A percentile compares a stretch with the other conserved stretches of the same genome.
Evolutionary conservation across 129 eudicot species (phyloP).

Genomic region (Tagetes patula): DNA sequence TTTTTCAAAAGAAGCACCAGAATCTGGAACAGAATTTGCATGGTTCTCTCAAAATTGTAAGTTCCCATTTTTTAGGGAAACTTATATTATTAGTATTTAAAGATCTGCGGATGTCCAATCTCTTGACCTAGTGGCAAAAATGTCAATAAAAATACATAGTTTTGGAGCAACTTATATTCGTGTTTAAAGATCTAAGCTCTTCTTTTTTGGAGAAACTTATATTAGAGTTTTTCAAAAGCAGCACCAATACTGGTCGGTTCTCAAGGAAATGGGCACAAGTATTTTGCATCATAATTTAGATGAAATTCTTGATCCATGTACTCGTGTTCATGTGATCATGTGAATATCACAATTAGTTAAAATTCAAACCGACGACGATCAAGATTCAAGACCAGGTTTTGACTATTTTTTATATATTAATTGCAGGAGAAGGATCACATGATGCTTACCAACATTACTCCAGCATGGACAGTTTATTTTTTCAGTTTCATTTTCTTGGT

Average conservation of each 20-base stretch:
- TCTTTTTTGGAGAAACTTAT: slow-evolving; percentile 14
- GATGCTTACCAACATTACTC: slow-evolving; percentile 30
- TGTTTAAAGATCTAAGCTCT: slow-evolving; percentile 34
- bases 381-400: slow-evolving; percentile 17
- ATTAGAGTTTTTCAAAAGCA: neutral
- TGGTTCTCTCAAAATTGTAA: slow-evolving; percentile 34
- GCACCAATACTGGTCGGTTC: neutral
- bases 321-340: neutral
- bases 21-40: slow-evolving; percentile 43
- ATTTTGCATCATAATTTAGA: neutral
- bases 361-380: neutral
- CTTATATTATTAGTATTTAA: neutral
- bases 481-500: slow-evolving; percentile 30
- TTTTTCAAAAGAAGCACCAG: slow-evolving; percentile 56
- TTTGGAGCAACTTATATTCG: slow-evolving; percentile 2
- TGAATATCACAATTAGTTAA: neutral
- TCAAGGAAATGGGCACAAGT: neutral
- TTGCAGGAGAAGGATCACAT: slow-evolving; percentile 49
- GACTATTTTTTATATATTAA: slow-evolving; percentile 12
- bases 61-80: slow-evolving; percentile 28
- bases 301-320: neutral
- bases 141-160: neutral
- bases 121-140: too few relatives aligned
- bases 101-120: too few relatives aligned
- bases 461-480: slow-evolving; percentile 42